Percentiles rank a stretch among this genome's conserved stretches.
phyloP scores from a whole-genome alignment of 139 green algal species.

The Auxenochlorella pyrenoidosa region DNA sequence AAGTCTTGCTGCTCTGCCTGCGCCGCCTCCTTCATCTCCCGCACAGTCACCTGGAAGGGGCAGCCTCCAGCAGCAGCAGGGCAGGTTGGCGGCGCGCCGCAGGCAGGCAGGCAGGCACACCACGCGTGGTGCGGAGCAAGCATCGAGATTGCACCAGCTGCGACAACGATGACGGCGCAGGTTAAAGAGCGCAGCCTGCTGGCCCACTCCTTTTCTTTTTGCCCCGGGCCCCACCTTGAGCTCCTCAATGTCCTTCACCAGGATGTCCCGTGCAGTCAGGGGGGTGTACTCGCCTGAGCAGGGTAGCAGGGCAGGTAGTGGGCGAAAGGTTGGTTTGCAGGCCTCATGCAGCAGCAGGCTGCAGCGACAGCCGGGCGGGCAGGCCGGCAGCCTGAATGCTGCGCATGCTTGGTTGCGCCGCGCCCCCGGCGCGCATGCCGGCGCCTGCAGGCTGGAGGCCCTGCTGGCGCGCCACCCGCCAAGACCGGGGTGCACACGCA shows the following conservation, averaged over 20 bases:
- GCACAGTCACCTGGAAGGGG: constrained; percentile 2
- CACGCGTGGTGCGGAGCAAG: too few species aligned
- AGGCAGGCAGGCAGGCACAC: too few species aligned
- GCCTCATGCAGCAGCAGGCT: too few species aligned
- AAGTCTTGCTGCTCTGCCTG: constrained; percentile 63
- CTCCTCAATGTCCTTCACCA: constrained; percentile 90
- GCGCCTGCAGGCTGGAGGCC: background rate
- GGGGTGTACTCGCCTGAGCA: constrained; percentile 79
- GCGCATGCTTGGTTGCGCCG: too few species aligned
- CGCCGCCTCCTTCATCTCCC: constrained; percentile 43
- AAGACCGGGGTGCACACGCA: background rate
- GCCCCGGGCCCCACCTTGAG: constrained; percentile 76
- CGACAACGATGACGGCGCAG: too few species aligned
- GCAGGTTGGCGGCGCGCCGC: background rate
- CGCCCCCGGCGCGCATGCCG: too few species aligned
- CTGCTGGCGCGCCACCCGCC: background rate
- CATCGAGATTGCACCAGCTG: background rate
- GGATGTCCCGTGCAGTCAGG: constrained; percentile 86
- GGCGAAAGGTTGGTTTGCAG: background rate
- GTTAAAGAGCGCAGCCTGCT: background rate
- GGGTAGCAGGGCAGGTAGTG: background rate
- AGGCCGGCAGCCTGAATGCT: too few species aligned
- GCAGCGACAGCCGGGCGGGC: too few species aligned
- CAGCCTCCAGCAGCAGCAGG: background rate
- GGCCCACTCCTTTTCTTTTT: constrained; percentile 43